A percentile compares a stretch with the other conserved stretches of the same genome.
These are phyloP conservation scores for Phytophthora melonis DNA, from an alignment of 352 stramenopile genomes.

Conservation along the genomic window DNA sequence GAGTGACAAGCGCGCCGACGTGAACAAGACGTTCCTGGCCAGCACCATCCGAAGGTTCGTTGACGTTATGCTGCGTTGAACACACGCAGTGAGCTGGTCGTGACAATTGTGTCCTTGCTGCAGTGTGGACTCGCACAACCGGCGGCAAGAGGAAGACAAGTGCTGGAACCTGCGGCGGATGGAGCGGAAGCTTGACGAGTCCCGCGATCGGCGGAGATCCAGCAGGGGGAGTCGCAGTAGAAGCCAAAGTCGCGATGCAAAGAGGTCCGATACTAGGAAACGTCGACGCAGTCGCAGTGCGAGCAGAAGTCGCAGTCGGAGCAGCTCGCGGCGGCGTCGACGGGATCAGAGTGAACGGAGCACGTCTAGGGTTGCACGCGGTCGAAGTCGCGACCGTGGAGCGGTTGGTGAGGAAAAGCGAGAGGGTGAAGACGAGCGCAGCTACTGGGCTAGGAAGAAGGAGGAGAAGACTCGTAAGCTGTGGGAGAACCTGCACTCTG, in stretches of 20 bases:
- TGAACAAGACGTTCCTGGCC: slow-evolving; percentile 75
- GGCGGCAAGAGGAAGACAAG: slow-evolving; percentile 69
- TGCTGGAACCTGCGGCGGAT: slow-evolving; percentile 64
- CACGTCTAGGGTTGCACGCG: slow-evolving; percentile 10
- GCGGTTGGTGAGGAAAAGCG: background rate
- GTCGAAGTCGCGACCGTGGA: slow-evolving; percentile 27
- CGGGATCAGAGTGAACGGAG: slow-evolving; percentile 10
- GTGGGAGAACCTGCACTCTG: slow-evolving; percentile 56
- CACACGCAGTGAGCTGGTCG: background rate
- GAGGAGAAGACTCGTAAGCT: slow-evolving; percentile 59
- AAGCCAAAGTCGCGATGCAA: slow-evolving; percentile 25
- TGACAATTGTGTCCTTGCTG: background rate
- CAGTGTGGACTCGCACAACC: slow-evolving; percentile 73
- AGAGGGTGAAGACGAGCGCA: slow-evolving; percentile 45
- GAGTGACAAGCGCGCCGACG: slow-evolving; percentile 49
- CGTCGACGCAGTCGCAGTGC: slow-evolving; percentile 22
- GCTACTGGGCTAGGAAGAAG: slow-evolving; percentile 71
- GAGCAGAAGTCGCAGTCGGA: slow-evolving; percentile 26
- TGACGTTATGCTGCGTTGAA: background rate
- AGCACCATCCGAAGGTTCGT: slow-evolving; percentile 72
- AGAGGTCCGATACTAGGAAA: background rate
- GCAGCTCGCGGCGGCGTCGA: background rate
- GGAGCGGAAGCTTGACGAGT: slow-evolving; percentile 43
- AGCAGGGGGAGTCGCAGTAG: slow-evolving; percentile 29
- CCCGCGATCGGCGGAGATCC: slow-evolving; percentile 5